These are phyloP conservation scores for Pseudogymnoascus sp. DNA, from an alignment of 2,329 filamentous ascomycete genomes.

Conservation along the genomic window DNA sequence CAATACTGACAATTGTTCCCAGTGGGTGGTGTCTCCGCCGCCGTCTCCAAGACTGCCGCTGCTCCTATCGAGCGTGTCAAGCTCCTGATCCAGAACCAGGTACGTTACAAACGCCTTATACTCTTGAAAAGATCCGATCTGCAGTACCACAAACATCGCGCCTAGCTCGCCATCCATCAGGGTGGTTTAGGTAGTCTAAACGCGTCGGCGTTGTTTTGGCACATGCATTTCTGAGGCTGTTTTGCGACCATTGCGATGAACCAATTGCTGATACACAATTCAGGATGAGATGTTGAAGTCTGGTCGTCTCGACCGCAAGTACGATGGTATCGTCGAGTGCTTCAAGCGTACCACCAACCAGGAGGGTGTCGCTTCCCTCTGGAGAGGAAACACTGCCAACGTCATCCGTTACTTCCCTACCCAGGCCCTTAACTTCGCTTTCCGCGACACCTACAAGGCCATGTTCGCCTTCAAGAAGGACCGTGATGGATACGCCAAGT, in stretches of 20 bases:
- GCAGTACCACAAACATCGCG: not conserved
- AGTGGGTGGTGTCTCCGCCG: constrained; percentile 99
- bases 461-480: constrained; percentile 99
- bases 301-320: constrained; percentile 97
- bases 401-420: constrained; percentile 99
- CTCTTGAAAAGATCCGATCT: not conserved
- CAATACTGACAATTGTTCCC: constrained; percentile 29
- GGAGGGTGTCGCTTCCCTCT: constrained; percentile 92
- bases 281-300: constrained; percentile 99
- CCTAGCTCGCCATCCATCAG: not conserved
- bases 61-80: constrained; percentile 99
- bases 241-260: not conserved
- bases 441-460: constrained; percentile 99
- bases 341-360: constrained; percentile 84
- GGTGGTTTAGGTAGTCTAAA: not conserved
- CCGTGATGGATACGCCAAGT: constrained; percentile 93
- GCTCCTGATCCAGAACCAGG: constrained; percentile 99
- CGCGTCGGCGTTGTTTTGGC: not conserved
- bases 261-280: constrained; percentile 16
- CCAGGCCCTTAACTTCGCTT: constrained; percentile 99
- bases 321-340: constrained; percentile 88
- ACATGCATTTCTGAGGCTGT: not conserved
- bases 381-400: constrained; percentile 99
- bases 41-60: constrained; percentile 99
- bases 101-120: constrained; percentile 42